Percentiles rank a stretch among this genome's conserved stretches.
These are phyloP conservation scores for Scenedesmus sp. DNA, from an alignment of 163 green algal genomes.

Conservation along the genomic window DNA sequence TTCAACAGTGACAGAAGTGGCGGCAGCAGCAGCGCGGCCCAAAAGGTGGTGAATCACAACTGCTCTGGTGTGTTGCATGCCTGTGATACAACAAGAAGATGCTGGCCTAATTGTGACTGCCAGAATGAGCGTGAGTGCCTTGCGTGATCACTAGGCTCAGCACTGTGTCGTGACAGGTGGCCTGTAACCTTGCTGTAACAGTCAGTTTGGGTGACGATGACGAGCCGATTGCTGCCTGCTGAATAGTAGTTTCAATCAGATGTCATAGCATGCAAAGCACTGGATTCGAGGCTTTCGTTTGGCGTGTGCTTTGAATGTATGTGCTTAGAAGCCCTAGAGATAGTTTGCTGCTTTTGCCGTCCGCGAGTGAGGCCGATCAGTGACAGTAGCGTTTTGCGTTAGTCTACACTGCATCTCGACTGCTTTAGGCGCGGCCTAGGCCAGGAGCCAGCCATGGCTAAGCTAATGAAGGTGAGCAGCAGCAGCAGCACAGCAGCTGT, in stretches of 20 bases:
- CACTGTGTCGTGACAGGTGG: neutral
- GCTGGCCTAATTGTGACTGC: neutral
- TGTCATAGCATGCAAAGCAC: neutral
- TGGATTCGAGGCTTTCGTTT: neutral
- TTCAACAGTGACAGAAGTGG: too few relatives aligned
- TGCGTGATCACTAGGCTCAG: neutral
- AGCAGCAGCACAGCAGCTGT: neutral
- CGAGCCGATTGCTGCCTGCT: neutral
- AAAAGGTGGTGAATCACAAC: too few relatives aligned
- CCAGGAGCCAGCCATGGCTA: constrained; percentile 46
- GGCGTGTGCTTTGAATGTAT: neutral
- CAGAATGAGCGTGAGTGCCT: neutral
- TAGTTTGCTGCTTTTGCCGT: neutral
- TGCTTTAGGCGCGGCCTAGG: neutral
- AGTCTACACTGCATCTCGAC: too few relatives aligned
- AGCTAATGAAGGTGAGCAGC: constrained; percentile 58
- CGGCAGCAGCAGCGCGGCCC: too few relatives aligned
- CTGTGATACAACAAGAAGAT: neutral
- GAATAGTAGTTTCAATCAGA: neutral
- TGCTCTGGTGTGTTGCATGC: too few relatives aligned
- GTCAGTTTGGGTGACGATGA: neutral
- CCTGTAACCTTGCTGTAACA: neutral
- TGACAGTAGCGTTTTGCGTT: neutral
- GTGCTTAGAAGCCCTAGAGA: neutral
- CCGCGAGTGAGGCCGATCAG: neutral